phyloP scores from a whole-genome alignment of 2,329 filamentous ascomycete species.

The Apiospora pterosperma region DNA sequence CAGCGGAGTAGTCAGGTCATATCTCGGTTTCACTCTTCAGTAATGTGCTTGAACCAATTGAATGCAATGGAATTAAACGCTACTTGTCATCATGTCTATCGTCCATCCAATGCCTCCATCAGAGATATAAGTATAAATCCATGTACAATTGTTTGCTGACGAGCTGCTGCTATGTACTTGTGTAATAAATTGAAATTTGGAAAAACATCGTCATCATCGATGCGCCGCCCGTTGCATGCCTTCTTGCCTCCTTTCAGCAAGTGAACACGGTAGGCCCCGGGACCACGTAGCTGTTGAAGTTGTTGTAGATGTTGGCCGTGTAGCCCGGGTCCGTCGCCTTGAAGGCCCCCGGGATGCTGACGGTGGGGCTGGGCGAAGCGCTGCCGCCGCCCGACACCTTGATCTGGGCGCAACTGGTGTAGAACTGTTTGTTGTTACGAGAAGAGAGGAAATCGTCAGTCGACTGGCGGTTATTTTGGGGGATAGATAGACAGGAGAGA shows the following conservation, averaged over 20 bases:
- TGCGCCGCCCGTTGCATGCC: not conserved
- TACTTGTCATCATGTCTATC: not conserved
- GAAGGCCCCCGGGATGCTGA: slow-evolving; percentile 35
- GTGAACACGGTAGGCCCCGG: slow-evolving; percentile 21
- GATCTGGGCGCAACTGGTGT: slow-evolving; percentile 41
- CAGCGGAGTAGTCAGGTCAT: not conserved
- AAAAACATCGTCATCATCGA: not conserved
- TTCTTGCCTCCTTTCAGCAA: not conserved
- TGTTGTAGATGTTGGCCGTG: slow-evolving; percentile 35
- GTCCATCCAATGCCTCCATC: not conserved
- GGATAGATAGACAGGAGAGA: not conserved
- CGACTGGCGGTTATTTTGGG: not conserved
- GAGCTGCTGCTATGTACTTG: not conserved
- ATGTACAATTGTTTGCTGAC: not conserved
- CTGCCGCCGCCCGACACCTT: slow-evolving; percentile 39
- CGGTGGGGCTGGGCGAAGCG: slow-evolving; percentile 25
- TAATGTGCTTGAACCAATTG: too few species aligned
- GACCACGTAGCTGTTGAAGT: slow-evolving; percentile 31
- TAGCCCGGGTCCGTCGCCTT: slow-evolving; percentile 38
- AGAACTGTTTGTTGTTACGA: not conserved
- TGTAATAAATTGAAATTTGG: not conserved
- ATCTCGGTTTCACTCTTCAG: not conserved
- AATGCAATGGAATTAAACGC: not conserved
- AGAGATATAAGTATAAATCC: not conserved
- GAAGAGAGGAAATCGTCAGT: not conserved